phyloP scores from a whole-genome alignment of 2,329 filamentous ascomycete genomes.

The Fusarium globosum region DNA sequence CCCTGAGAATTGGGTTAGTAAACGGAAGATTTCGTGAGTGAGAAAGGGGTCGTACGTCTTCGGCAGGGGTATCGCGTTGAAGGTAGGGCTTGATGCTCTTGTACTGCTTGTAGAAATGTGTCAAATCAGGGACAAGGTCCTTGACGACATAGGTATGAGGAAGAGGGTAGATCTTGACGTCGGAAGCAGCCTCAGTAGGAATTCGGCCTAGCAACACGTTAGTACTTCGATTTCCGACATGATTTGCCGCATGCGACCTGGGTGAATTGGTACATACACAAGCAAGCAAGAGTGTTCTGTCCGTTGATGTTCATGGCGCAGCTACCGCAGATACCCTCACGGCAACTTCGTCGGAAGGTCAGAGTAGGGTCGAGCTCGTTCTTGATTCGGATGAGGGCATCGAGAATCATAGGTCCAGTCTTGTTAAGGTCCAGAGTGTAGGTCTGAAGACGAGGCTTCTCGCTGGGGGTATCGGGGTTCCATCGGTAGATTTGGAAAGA shows the following conservation, averaged over 20 bases:
- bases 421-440: conserved; percentile 98
- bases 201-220: conserved; percentile 78
- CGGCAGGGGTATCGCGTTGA: conserved; percentile 85
- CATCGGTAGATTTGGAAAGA: conserved; percentile 99
- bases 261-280: conserved; percentile 72
- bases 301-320: conserved; percentile 99
- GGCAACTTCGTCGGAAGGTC: conserved; percentile 94
- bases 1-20: conserved; percentile 65
- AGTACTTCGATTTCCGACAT: conserved; percentile 19
- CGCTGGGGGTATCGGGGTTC: conserved; percentile 91
- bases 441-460: conserved; percentile 95
- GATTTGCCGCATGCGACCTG: conserved; percentile 45
- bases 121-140: conserved; percentile 97
- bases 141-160: conserved; percentile 99
- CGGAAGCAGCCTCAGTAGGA: conserved; percentile 80
- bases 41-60: conserved; percentile 69
- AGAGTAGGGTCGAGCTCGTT: conserved; percentile 97
- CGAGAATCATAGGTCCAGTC: conserved; percentile 98
- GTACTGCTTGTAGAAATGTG: conserved; percentile 99
- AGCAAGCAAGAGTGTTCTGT: conserved; percentile 95
- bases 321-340: conserved; percentile 98
- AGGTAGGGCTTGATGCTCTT: conserved; percentile 99
- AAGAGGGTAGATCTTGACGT: conserved; percentile 95
- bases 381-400: conserved; percentile 98
- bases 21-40: neutral